Base-by-base conservation (phyloP, 495 filamentous ascomycete species). In the Neurospora sp. region DNA sequence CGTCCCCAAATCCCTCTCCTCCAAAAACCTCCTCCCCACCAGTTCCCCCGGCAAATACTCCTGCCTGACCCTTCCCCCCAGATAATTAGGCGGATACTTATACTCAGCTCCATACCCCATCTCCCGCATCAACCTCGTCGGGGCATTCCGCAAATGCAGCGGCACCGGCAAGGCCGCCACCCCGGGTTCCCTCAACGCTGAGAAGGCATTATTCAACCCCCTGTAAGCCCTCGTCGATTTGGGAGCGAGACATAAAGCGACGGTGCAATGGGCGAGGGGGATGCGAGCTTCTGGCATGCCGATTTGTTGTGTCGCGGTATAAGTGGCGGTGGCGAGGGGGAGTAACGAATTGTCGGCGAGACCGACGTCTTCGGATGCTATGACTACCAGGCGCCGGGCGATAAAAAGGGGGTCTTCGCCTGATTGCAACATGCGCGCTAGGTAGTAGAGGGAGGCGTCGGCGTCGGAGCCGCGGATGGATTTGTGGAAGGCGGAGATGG, bases 401-500 rank as follows among this genome's bases (percentile, higher is more conserved):
- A 99, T 92, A 78, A 92, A 98, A 0, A 98, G 83, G 0, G 95
- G 94, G 77, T 98, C 96, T 80, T 99, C 96, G 46, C 96, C 96
- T 2, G 92, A 94, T 74, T 96, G 90, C n/a, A 99, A 87, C 96
- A 99, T 99, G 61, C 96, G 91, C 4, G 92, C 91, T 7, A 99
- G 88, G 79, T 98, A 99, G 82, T 97, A 98, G 3, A 99, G 85
- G 2, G 94, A 86, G 0, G 94, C 96, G 81, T 98, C 91, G 2
- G 95, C 82, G 77, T 96, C 89, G 70, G 89, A 92, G 27, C 96
- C 96, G 20, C 96, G 92, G 38, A 98, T 88, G 16, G 93, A 93
- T 75, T 99, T 99, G 84, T 99, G 96, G 79, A 99, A 96, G 65
- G 96, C 96, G 3, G 93, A 96, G 76, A 99, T 98, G 69, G 92